These are phyloP conservation scores for Apiospora malaysiana DNA, from an alignment of 2,329 filamentous ascomycete species.

Conservation along the genomic window DNA sequence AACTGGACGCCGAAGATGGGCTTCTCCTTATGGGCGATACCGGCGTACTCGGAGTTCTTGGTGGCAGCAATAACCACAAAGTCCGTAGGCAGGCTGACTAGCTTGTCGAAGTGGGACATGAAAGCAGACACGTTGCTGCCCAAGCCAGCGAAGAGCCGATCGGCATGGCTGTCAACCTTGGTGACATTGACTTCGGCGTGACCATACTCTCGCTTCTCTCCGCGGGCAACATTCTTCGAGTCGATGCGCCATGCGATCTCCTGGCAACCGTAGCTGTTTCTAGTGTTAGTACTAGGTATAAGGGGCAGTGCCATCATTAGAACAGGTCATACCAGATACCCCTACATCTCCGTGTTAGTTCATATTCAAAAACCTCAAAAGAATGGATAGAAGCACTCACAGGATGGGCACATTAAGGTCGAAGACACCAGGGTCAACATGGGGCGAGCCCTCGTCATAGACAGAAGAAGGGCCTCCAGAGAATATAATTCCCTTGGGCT, in stretches of 20 bases:
- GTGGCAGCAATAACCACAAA: conserved; percentile 80
- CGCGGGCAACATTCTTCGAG: conserved; percentile 65
- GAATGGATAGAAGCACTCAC: conserved; percentile 25
- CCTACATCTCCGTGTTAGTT: conserved; percentile 29
- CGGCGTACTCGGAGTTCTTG: conserved; percentile 78
- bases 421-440: conserved; percentile 83
- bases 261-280: conserved; percentile 59
- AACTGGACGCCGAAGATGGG: conserved; percentile 78
- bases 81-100: conserved; percentile 70
- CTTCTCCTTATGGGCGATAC: conserved; percentile 73
- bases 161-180: conserved; percentile 53
- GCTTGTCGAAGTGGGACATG: conserved; percentile 93
- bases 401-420: conserved; percentile 69
- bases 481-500: conserved; percentile 83
- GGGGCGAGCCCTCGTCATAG: conserved; percentile 75
- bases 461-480: conserved; percentile 75
- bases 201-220: conserved; percentile 63
- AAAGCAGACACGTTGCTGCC: conserved; percentile 65
- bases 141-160: conserved; percentile 79
- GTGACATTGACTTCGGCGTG: conserved; percentile 70
- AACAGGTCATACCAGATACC: conserved; percentile 36
- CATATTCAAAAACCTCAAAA: not conserved
- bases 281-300: conserved; percentile 22
- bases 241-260: conserved; percentile 76
- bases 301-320: conserved; percentile 10